Conservation (phyloP, 2,329 filamentous ascomycete genomes). For the Ophiostoma novo-ulmi region DNA sequence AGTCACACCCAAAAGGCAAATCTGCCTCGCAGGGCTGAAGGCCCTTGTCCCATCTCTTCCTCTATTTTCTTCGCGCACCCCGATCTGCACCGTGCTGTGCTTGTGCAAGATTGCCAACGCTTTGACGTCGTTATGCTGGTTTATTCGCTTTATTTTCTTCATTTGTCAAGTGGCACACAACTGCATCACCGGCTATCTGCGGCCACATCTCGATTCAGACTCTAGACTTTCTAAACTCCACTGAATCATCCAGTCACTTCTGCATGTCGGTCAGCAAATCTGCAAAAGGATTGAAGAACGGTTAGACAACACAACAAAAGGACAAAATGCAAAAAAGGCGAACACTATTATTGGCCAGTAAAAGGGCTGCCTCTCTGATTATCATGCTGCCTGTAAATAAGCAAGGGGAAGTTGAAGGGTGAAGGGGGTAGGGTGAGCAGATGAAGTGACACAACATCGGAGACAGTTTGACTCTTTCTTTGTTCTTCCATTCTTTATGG, state of each 20-base stretch:
- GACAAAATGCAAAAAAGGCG: not conserved
- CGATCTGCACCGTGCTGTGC: not conserved
- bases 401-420: not conserved
- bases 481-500: not conserved
- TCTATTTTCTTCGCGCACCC: not conserved
- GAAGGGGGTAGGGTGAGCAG: not conserved
- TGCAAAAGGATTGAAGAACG: not conserved
- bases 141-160: not conserved
- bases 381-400: not conserved
- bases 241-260: not conserved
- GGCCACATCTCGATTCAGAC: not conserved
- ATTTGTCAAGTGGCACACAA: not conserved
- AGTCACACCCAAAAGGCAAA: slow-evolving; percentile 5
- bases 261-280: not conserved
- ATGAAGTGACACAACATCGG: not conserved
- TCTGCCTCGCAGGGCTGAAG: slow-evolving; percentile 23
- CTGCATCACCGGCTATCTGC: not conserved
- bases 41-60: not conserved
- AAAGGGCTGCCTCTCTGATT: not conserved
- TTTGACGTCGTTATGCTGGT: not conserved
- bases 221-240: not conserved
- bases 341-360: not conserved
- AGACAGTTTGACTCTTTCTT: not conserved
- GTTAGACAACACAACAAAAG: not conserved
- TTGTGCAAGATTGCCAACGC: not conserved